phyloP scores from a whole-genome alignment of 2,329 filamentous ascomycete species.

The Pestalotiopsis sp. region DNA sequence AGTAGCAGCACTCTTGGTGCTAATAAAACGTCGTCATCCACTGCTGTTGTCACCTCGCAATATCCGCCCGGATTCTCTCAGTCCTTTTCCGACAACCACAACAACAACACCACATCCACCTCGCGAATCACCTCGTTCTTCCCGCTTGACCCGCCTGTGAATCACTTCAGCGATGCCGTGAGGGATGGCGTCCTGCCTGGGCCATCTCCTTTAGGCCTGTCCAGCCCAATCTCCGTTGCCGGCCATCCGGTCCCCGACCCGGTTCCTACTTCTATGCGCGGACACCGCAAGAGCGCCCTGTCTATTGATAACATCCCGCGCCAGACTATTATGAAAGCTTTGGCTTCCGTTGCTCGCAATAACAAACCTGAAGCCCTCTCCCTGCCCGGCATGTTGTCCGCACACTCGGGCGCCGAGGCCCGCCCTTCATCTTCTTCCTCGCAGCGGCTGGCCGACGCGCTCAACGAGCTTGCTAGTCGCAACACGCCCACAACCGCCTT shows the following conservation, averaged over 20 bases:
- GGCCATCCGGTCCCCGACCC: slow-evolving; percentile 20
- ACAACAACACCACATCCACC: slow-evolving; percentile 18
- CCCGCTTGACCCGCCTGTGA: slow-evolving; percentile 13
- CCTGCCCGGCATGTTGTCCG: slow-evolving; percentile 61
- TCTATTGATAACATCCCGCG: slow-evolving; percentile 72
- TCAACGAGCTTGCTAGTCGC: slow-evolving; percentile 55
- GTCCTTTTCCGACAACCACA: slow-evolving; percentile 5
- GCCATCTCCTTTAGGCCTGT: slow-evolving; percentile 28
- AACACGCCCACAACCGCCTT: slow-evolving; percentile 55
- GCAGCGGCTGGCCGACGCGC: slow-evolving; percentile 65
- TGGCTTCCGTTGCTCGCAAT: slow-evolving; percentile 68
- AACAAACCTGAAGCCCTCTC: slow-evolving; percentile 67
- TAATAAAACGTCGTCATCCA: slow-evolving; percentile 16
- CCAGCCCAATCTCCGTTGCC: slow-evolving; percentile 20
- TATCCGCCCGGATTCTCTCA: slow-evolving; percentile 11
- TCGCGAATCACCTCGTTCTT: slow-evolving; percentile 16
- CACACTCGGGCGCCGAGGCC: slow-evolving; percentile 37
- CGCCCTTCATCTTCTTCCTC: slow-evolving; percentile 51
- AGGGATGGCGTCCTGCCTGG: slow-evolving; percentile 22
- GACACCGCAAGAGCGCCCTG: slow-evolving; percentile 51
- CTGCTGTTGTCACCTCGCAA: slow-evolving; percentile 15
- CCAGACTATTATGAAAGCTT: slow-evolving; percentile 82
- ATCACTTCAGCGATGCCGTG: slow-evolving; percentile 27
- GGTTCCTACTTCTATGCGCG: slow-evolving; percentile 31
- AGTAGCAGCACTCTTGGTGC: background rate